Evolutionary conservation across 306 rosid species (phyloP), one percentile per base, ranked within the genome.

Genomic region (Hylodesmum podocarpum): DNA sequence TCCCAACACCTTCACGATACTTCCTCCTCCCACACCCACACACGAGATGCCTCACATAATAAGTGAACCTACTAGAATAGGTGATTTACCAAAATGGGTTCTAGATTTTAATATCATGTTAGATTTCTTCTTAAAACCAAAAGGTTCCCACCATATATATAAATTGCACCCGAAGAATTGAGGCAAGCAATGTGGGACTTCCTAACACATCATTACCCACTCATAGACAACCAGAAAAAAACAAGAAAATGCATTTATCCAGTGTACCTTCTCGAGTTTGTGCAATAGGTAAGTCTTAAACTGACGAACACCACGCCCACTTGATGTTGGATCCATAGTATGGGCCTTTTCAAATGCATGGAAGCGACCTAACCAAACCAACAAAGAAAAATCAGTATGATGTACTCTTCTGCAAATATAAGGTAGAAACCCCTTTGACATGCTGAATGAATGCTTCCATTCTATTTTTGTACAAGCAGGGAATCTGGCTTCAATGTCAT

Each of bases 271-370:
- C 83, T 96, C 91, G 25, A 96, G 98, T 85, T 74, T 86, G 83
- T 89, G 93, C 87, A 96, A 75, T 34, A 96, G 85, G 78, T 76
- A 90, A 0, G 99, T 96, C 86, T 96, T 96, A 85, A 96, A 96
- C 72, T 96, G 98, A 4, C 97, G 97, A 84, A 96, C 99, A 82
- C 97, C 93, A 13, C 99, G 98, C 61, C 96, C 97, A 75, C 85
- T 81, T 73, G 99, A 96, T 22, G 73, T 87, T 73, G 88, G 90
- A 85, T 96, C 99, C 97, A 88, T 89, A 8, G 0, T 62, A 78
- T 96, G 99, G 22, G 98, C 96, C 87, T 72, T 88, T 86, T 91
- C 99, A 78, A 89, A 96, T n/a, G 98, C 99, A 83, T 86, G 88
- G 87, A 96, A 96, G 78, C 97, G 99, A 51, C 99, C 98, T 96